These are phyloP conservation scores for Ilex asprella DNA, from an alignment of 257 asterid genomes.

Conservation along the genomic window DNA sequence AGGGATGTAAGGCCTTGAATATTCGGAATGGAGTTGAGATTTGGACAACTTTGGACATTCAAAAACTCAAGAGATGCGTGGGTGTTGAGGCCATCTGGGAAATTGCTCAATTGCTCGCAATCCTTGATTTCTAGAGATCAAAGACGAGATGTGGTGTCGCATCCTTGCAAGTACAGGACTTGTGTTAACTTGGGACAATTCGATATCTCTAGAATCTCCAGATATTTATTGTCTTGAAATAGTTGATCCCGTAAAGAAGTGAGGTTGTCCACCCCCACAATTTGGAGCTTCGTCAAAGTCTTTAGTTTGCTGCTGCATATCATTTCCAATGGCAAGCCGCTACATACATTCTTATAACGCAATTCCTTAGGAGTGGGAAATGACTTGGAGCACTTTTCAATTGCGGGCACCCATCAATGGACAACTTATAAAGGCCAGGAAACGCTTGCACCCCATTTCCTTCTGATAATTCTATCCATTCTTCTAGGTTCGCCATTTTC, in stretches of 20 bases:
- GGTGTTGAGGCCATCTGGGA: too few species aligned
- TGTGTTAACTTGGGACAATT: background rate
- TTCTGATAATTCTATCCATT: slow-evolving; percentile 15
- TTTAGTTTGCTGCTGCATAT: slow-evolving; percentile 8
- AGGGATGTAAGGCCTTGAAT: slow-evolving; percentile 5
- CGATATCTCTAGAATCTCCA: background rate
- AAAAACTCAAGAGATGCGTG: too few species aligned
- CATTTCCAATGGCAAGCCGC: slow-evolving; percentile 3
- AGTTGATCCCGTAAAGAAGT: slow-evolving; percentile 6
- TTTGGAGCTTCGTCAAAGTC: background rate
- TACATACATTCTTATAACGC: background rate
- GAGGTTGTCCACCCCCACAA: background rate
- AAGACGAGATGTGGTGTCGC: too few species aligned
- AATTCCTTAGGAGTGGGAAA: slow-evolving; percentile 17
- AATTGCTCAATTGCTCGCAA: too few species aligned
- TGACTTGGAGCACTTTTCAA: slow-evolving; percentile 21
- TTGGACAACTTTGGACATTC: too few species aligned
- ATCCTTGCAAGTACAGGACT: too few species aligned
- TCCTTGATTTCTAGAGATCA: too few species aligned
- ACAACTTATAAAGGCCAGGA: slow-evolving; percentile 18
- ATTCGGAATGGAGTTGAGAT: slow-evolving; percentile 7
- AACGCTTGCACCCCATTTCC: slow-evolving; percentile 2
- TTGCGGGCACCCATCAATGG: background rate
- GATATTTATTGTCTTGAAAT: slow-evolving; percentile 1
- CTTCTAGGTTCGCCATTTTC: slow-evolving; percentile 14